phyloP scores from a whole-genome alignment of 2,329 filamentous ascomycete genomes.

The Colletotrichum plurivorum region DNA sequence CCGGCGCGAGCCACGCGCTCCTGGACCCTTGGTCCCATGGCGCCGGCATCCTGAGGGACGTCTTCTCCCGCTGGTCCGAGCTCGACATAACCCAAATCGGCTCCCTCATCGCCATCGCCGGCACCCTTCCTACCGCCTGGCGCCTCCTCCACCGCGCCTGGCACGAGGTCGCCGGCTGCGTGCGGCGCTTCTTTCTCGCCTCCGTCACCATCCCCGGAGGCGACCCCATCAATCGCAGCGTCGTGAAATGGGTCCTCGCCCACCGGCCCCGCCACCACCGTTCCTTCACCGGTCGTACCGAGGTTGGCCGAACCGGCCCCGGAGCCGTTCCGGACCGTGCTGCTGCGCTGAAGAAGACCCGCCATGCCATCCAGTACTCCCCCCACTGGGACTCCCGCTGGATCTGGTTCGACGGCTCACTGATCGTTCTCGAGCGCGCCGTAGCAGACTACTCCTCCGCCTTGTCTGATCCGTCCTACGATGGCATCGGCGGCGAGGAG shows the following conservation, averaged over 20 bases:
- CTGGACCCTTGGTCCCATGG: conserved; percentile 50
- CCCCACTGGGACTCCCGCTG: conserved; percentile 61
- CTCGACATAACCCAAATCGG: conserved; percentile 62
- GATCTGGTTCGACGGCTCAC: conserved; percentile 63
- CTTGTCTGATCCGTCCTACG: conserved; percentile 58
- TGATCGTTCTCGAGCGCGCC: conserved; percentile 61
- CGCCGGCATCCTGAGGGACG: conserved; percentile 53
- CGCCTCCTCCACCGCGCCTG: conserved; percentile 53
- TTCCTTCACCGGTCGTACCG: conserved; percentile 60
- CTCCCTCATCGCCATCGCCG: conserved; percentile 59
- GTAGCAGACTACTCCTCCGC: conserved; percentile 53
- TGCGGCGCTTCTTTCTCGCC: conserved; percentile 59
- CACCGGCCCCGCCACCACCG: conserved; percentile 56
- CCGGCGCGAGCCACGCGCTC: conserved; percentile 38
- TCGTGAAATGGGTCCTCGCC: conserved; percentile 60
- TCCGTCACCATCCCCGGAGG: conserved; percentile 59
- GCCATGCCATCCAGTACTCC: conserved; percentile 58
- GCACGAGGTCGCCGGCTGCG: conserved; percentile 55
- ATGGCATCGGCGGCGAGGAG: conserved; percentile 62
- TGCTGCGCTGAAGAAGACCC: conserved; percentile 57
- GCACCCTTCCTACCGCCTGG: conserved; percentile 57
- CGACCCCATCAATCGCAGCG: conserved; percentile 61
- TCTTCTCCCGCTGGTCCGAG: conserved; percentile 58
- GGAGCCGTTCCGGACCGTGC: conserved; percentile 53
- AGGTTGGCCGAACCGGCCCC: conserved; percentile 48